Evolutionary conservation across 805 yeast species (phyloP).

Genomic region (Nadsonia fulvescens): DNA sequence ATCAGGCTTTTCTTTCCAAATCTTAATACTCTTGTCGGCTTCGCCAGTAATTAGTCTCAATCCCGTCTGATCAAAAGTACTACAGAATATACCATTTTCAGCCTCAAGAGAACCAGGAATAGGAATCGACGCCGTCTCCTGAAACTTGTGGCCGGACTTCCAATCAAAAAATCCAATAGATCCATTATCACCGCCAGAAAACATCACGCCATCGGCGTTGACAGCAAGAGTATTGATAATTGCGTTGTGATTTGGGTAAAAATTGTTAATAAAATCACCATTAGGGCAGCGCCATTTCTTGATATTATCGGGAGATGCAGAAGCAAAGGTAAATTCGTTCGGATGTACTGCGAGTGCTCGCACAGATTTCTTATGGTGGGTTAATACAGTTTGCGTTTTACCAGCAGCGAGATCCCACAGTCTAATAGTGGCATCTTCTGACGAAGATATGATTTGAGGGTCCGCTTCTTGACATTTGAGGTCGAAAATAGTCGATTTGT

Average conservation of each 20-base stretch:
- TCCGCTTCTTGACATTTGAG: slow-evolving; percentile 52
- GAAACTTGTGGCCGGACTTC: slow-evolving; percentile 46
- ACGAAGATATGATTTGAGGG: slow-evolving; percentile 72
- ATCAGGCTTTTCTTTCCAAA: slow-evolving; percentile 32
- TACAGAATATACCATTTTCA: slow-evolving; percentile 49
- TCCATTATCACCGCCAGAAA: slow-evolving; percentile 79
- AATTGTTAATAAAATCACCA: slow-evolving; percentile 51
- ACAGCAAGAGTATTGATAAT: slow-evolving; percentile 55
- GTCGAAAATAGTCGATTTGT: slow-evolving; percentile 53
- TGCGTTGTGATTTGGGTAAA: slow-evolving; percentile 25
- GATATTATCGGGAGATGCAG: slow-evolving; percentile 67
- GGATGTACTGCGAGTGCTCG: slow-evolving; percentile 59
- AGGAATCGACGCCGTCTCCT: slow-evolving; percentile 31
- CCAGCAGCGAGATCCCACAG: slow-evolving; percentile 87
- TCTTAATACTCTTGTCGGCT: slow-evolving; percentile 59
- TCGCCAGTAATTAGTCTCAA: slow-evolving; percentile 70
- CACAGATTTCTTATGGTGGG: slow-evolving; percentile 73
- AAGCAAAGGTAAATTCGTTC: slow-evolving; percentile 50
- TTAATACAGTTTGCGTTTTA: slow-evolving; percentile 46
- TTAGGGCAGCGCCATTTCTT: slow-evolving; percentile 72
- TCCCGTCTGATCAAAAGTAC: slow-evolving; percentile 67
- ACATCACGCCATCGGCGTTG: slow-evolving; percentile 46
- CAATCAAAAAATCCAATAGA: slow-evolving; percentile 63
- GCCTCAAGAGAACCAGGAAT: slow-evolving; percentile 56
- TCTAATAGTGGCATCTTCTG: slow-evolving; percentile 70